Evolutionary conservation across 2,329 filamentous ascomycete genomes (phyloP).

Genomic region (Fusarium austroafricanum): DNA sequence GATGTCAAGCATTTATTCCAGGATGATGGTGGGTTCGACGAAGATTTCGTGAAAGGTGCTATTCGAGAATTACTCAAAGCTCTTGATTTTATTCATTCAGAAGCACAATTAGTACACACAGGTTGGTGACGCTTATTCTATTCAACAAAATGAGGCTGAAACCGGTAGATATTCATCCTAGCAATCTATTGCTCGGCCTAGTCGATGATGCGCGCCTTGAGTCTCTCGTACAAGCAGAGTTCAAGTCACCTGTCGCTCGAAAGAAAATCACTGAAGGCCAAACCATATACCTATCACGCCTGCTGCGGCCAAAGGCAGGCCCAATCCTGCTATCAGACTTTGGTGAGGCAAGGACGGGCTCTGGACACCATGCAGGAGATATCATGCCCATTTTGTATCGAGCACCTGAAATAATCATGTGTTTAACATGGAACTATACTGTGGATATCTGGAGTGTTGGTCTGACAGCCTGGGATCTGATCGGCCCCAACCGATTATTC

Average conservation of each 20-base stretch:
- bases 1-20: constrained; percentile 49
- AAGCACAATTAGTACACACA: constrained; percentile 49
- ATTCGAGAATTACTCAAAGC: constrained; percentile 48
- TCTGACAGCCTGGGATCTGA: constrained; percentile 44
- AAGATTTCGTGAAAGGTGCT: constrained; percentile 48
- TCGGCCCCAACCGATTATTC: constrained; percentile 36
- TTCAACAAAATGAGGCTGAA: not conserved
- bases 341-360: constrained; percentile 43
- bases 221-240: constrained; percentile 39
- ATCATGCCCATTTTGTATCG: constrained; percentile 47
- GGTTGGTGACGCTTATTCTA: constrained; percentile 34
- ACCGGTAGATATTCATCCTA: constrained; percentile 41
- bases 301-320: constrained; percentile 41
- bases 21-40: constrained; percentile 35
- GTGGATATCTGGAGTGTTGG: constrained; percentile 49
- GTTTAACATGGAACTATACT: constrained; percentile 41
- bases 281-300: constrained; percentile 45
- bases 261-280: constrained; percentile 27
- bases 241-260: constrained; percentile 39
- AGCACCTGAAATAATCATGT: constrained; percentile 43
- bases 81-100: constrained; percentile 51
- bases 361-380: constrained; percentile 45
- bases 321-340: constrained; percentile 48
- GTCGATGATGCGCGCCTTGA: constrained; percentile 40
- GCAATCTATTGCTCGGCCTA: constrained; percentile 42